Evolutionary conservation across 306 rosid genomes (phyloP).

Genomic region (Heteromeles arbutifolia): DNA sequence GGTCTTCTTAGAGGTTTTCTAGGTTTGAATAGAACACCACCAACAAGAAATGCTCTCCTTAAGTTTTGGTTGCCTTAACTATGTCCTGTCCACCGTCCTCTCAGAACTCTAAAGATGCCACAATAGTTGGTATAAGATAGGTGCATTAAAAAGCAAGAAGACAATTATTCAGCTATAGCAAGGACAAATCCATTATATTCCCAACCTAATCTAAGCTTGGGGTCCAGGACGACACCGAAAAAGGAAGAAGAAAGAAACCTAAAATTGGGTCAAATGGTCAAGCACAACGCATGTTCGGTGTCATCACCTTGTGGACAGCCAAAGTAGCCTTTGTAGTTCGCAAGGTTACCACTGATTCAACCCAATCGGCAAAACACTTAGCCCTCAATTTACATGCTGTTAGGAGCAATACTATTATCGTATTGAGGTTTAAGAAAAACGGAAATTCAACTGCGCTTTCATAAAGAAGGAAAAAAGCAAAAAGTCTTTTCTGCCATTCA

Average conservation of each 20-base stretch:
- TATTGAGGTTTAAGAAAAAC: neutral
- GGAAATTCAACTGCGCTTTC: neutral
- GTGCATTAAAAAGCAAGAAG: neutral
- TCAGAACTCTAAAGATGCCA: neutral
- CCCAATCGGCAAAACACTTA: neutral
- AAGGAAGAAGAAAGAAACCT: neutral
- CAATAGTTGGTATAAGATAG: neutral
- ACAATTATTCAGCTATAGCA: neutral
- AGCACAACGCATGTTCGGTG: neutral
- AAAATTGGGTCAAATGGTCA: neutral
- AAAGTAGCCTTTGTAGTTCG: neutral
- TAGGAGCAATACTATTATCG: neutral
- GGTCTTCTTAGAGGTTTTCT: neutral
- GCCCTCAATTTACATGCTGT: neutral
- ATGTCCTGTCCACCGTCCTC: neutral
- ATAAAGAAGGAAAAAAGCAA: neutral
- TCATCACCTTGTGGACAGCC: neutral
- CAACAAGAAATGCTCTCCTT: neutral
- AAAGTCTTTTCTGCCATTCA: neutral
- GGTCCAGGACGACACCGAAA: neutral
- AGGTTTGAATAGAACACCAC: neutral
- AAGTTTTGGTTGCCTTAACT: too few relatives aligned
- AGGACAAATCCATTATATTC: neutral
- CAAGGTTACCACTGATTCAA: neutral
- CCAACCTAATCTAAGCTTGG: neutral